Evolutionary conservation across 768 basidiomycete genomes (phyloP), one percentile per base, ranked within the genome.

Genomic region (Chiua virens): DNA sequence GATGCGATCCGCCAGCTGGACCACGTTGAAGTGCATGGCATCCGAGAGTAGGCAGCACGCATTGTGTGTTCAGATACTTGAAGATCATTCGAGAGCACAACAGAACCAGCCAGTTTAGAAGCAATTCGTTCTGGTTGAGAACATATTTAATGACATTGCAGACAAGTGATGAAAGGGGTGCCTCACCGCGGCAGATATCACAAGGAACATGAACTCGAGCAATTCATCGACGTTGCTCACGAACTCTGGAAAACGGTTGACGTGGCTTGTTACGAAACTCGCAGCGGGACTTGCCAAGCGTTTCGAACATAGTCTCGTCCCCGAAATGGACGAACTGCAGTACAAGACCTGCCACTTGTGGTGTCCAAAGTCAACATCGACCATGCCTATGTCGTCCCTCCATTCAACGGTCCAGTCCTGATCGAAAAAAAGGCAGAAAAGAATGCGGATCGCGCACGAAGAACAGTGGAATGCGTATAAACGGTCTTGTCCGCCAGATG

Each of bases 141-240:
- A 25, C 0, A n/a, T 14, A 36, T n/a, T 47, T 3, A 51, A 18
- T 7, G 25, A 28, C 17, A 21, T 4, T 27, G 23, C 22, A 15
- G 23, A 21, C 3, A 32, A n/a, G 1, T 4, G 7, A 10, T 3
- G 1, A 11, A 36, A 6, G 5, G 3, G 42, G 47, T 2, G 23
- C 73, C 81, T 66, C 65, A 94, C 92, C 34, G 94, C 92, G n/a
- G 83, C 86, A 32, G 86, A 85, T 68, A 97, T 81, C 15, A 98
- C 85, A 18, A 86, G 82, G 54, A 97, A 92, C 71, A 93, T 80
- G 57, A 94, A 91, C 54, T 92, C 87, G 49, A 98, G 67, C 27
- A 92, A 73, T 30, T 88, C 83, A 49, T 98, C 92, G 7, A 83
- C 71, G 2, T 79, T 80, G 23, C 79, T 60, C 4, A 79, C 70